Conservation (phyloP, 805 yeast genomes). For the Torulaspora indica region DNA sequence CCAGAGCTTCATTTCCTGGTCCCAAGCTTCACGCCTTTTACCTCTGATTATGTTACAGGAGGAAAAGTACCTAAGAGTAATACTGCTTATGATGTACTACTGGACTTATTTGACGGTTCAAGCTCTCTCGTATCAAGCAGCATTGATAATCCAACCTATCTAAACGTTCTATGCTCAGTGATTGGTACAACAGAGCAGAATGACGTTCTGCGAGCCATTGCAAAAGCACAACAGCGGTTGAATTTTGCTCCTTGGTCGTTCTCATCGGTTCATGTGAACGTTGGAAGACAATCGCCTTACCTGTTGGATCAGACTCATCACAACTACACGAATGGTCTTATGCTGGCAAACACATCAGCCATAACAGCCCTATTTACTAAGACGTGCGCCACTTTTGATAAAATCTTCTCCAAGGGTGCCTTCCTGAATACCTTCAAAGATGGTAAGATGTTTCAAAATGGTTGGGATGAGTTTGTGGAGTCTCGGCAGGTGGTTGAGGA, state of each 20-base stretch:
- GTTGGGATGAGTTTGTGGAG: constrained; percentile 67
- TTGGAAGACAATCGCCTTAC: constrained; percentile 68
- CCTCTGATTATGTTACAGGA: constrained; percentile 58
- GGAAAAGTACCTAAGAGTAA: constrained; percentile 55
- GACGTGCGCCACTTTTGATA: constrained; percentile 72
- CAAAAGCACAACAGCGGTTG: constrained; percentile 60
- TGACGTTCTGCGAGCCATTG: constrained; percentile 65
- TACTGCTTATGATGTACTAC: constrained; percentile 78
- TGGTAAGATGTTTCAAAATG: constrained; percentile 38
- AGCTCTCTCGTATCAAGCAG: constrained; percentile 61
- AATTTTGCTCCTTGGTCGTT: constrained; percentile 85
- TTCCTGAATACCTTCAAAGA: constrained; percentile 71
- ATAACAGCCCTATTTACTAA: constrained; percentile 61
- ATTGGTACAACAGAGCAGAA: constrained; percentile 60
- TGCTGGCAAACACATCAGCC: constrained; percentile 78
- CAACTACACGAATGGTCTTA: constrained; percentile 64
- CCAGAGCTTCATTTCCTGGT: constrained; percentile 74
- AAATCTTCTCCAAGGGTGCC: constrained; percentile 72
- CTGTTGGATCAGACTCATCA: constrained; percentile 12
- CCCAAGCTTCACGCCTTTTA: constrained; percentile 75
- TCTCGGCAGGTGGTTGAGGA: constrained; percentile 69
- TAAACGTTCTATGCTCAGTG: constrained; percentile 65
- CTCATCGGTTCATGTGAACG: constrained; percentile 69
- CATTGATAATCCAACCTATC: constrained; percentile 46
- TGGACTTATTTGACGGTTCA: constrained; percentile 75